Evolutionary conservation across 73 alveolate genomes (phyloP), one percentile per base, ranked within the genome.

Genomic region (Tetrahymena borealis): DNA sequence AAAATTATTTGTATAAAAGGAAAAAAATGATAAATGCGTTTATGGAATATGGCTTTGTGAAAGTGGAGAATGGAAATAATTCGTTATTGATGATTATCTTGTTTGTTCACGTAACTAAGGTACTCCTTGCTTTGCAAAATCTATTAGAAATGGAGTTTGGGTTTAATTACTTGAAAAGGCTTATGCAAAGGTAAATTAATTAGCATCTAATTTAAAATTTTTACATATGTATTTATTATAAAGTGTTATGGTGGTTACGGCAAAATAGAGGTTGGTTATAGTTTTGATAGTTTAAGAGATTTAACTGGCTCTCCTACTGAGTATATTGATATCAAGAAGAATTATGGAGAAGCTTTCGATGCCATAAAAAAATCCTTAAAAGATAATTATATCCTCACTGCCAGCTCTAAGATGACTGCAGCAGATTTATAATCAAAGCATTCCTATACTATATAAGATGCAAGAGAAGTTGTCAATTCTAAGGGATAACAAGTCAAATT

Each of bases 231-330:
- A 60, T 60, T 60, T 13, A 18, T 60, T 15, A 60, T 60, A 20
- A 20, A 60, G 85, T 60, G 85, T 18, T 60, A 60, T n/a, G 85
- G 85, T 28, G 85, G 85, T 1, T 60, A 60, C 28, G 85, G 85
- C 1, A 60, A 60, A 6, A 60, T 60, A 6, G 85, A 60, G 28
- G 85, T 60, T 60, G 85, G 85, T 9, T 60, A 60, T 9, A 60
- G 85, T n/a, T 60, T 60, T 60, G 85, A 60, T 60, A 60, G 85
- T 60, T 60, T 60, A 60, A 60, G 85, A 60, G 85, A 60, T 60
- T 60, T 60, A 60, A 60, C 85, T 60, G 85, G 85, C 18, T 60
- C 85, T 60, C 85, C 85, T 60, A 60, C 85, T 24, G 85, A 60
- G 38, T 60, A 60, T 60, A 20, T 60, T 24, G 85, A 60, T 9